Evolutionary conservation across 2,329 filamentous ascomycete species (phyloP), one percentile per base, ranked within the genome.

Genomic region (Aspergillus aculeatinus): DNA sequence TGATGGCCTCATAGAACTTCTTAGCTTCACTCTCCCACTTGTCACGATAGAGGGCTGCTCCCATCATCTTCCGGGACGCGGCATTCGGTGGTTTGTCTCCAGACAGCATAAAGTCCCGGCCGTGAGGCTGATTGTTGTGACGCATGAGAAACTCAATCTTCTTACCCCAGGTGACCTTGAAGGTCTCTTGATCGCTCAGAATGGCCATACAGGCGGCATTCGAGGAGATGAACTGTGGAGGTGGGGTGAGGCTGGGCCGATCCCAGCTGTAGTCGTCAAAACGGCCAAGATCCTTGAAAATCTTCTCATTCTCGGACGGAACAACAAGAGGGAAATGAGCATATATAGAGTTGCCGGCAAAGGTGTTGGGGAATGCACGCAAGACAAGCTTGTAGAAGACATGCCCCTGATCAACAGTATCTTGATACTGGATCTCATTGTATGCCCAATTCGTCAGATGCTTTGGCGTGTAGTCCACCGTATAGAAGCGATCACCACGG

Each of bases 341-440:
- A 58, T 82, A 83, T 54, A 83, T 74, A 0, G 79, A 82, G 61
- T 80, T 75, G 0, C 77, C 77, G 27, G 76, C 72, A 67, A 79
- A 82, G 67, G 78, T 79, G 58, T 81, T 78, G 3, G 82, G 82
- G 58, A 83, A 76, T 2, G 81, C 79, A 52, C 81, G 75, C 59
- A 82, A 73, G 60, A 81, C 77, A n/a, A 83, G 73, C 66, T 82
- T 82, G 70, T 83, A 83, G 63, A 83, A 77, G 55, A 81, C 77
- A 51, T 80, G 80, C 47, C 81, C 81, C 48, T 81, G 76, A 54
- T 81, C 80, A 53, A 83, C 76, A 1, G 72, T 69, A 4, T 73
- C 66, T 60, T 81, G 76, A 33, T 73, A 77, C 48, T 75, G 73
- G 23, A 79, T 77, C 61, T 80, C 76, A 23, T 70, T 76, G 63